Percentiles rank a stretch among this genome's conserved stretches.
Evolutionary conservation across 2,329 filamentous ascomycete genomes (phyloP).

Genomic region (Sclerotinia borealis): DNA sequence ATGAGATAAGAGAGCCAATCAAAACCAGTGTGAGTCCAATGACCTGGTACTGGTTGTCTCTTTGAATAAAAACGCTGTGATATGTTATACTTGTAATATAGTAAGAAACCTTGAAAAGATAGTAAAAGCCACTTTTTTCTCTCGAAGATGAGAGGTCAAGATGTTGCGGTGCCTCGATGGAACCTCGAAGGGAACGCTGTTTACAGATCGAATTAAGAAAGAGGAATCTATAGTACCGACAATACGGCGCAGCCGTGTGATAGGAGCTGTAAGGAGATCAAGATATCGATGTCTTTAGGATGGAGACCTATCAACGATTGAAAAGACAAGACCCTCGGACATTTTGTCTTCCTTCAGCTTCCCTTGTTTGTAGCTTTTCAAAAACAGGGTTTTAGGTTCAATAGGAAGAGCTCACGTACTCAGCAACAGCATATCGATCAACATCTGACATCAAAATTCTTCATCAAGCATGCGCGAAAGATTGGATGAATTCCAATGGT

Average conservation of each 20-base stretch:
- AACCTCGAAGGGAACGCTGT: background rate
- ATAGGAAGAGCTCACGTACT: background rate
- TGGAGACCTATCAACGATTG: background rate
- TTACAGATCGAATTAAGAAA: slow-evolving; percentile 7
- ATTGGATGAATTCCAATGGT: background rate
- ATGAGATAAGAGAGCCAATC: background rate
- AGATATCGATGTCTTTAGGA: background rate
- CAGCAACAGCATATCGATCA: background rate
- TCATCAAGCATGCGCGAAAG: background rate
- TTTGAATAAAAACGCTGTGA: background rate
- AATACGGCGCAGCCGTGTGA: background rate
- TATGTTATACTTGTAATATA: background rate
- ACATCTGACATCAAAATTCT: background rate
- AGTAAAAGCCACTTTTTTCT: background rate
- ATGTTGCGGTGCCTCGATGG: background rate
- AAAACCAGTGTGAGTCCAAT: slow-evolving; percentile 9
- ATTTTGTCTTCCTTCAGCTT: background rate
- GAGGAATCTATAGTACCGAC: slow-evolving; percentile 9
- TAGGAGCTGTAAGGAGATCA: background rate
- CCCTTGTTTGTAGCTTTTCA: background rate
- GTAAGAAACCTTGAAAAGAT: background rate
- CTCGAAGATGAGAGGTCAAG: background rate
- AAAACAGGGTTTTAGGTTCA: background rate
- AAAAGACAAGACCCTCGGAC: background rate
- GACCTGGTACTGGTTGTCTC: slow-evolving; percentile 19